A percentile compares a stretch with the other conserved stretches of the same genome.
Evolutionary conservation across 2,329 filamentous ascomycete species (phyloP).

Genomic region (Ciborinia camelliae): DNA sequence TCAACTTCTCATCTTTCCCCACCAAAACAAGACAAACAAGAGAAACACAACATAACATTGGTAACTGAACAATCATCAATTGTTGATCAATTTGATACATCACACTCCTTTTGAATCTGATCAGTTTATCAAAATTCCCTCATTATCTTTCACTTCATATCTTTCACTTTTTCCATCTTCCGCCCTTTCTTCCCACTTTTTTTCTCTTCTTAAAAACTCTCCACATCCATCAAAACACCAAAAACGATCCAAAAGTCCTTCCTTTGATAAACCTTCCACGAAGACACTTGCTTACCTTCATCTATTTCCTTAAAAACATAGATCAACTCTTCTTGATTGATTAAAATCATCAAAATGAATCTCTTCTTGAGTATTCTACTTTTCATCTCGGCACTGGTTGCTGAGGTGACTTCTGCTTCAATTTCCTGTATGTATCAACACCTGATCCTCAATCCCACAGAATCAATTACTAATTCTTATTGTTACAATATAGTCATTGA

Average conservation of each 20-base stretch:
- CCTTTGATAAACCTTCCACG: neutral
- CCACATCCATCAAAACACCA: neutral
- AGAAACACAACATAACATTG: neutral
- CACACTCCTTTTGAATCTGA: constrained; percentile 1
- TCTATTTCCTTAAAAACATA: neutral
- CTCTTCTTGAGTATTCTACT: constrained; percentile 1
- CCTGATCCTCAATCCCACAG: neutral
- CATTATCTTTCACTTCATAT: neutral
- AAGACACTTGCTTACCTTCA: neutral
- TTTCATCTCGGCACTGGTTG: neutral
- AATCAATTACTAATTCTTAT: neutral
- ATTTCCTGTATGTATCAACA: neutral
- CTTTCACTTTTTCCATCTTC: neutral
- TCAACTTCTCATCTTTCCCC: neutral
- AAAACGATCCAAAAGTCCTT: neutral
- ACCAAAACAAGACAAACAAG: no score
- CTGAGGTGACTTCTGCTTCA: neutral
- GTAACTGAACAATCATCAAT: neutral
- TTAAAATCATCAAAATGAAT: constrained; percentile 12
- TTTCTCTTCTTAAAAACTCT: neutral
- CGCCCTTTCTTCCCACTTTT: neutral
- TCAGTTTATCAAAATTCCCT: neutral
- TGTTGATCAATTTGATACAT: constrained; percentile 9
- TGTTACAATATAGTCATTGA: neutral
- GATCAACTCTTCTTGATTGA: neutral